Evolutionary conservation across 164 flowering plant species (phyloP), one percentile per base, ranked within the genome.

Genomic region (Sextonia rubra): DNA sequence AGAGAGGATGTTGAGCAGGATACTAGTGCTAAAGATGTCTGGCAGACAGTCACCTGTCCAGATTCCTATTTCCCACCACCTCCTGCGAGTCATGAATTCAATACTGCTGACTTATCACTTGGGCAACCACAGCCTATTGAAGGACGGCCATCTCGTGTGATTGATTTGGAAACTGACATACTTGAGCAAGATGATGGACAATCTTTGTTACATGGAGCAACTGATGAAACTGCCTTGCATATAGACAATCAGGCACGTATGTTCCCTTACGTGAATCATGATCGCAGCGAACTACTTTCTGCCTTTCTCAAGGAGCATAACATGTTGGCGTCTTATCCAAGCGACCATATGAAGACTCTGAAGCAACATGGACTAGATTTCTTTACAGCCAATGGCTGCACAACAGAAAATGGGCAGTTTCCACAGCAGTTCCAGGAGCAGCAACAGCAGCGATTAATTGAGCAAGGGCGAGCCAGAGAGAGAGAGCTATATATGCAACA

Each of bases 201-300:
- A 60, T 76, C 80, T 70, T 15, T 79, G 58, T 74, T 81, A 73
- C 79, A 58, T 18, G 68, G 81, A 60, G 73, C 78, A 63, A 62
- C 79, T 44, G 67, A 65, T 71, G 68, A 72, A 17, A 32, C 73
- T 56, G 71, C 71, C 71, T 69, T 81, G 68, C 75, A 76, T 22
- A n/a, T 72, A 7, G 70, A 76, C 60, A 69, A 69, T 68, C 74
- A 79, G 56, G 74, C 70, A 47, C 66, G 88, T 25, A 71, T 83
- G 75, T 79, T 85, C 61, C 68, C 88, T 61, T 93, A 80, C 72
- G 76, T 78, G 58, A 84, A 77, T 80, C 86, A 78, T 69, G 90
- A 80, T 62, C 77, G 77, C 58, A 87, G 67, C 77, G 91, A 83
- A 69, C 74, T 83, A 5, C 79, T 88, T 64, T 90, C 86, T 12